A percentile compares a stretch with the other conserved stretches of the same genome.
phyloP scores from a whole-genome alignment of 1,284 basidiomycete species.

The Coniferiporia weirii region DNA sequence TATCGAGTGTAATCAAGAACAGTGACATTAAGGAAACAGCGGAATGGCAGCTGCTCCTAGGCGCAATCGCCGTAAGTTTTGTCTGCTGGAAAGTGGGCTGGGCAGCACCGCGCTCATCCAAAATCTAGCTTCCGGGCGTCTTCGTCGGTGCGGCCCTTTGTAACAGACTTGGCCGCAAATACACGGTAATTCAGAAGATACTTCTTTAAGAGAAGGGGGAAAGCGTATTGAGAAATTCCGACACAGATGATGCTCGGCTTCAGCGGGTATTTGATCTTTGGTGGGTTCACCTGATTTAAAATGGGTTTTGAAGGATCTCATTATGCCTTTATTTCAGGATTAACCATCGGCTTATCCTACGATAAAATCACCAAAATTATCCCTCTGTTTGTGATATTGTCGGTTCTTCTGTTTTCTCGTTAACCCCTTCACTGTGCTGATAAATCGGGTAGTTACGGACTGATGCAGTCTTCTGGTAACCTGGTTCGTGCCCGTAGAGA shows the following conservation, averaged over 20 bases:
- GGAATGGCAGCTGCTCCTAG: conserved; percentile 70
- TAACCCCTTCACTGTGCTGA: conserved; percentile 15
- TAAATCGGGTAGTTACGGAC: conserved; percentile 45
- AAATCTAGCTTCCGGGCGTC: conserved; percentile 47
- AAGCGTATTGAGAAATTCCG: conserved; percentile 3
- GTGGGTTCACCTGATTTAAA: conserved; percentile 29
- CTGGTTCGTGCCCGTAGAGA: conserved; percentile 33
- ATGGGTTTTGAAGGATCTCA: not conserved
- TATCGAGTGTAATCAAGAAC: conserved; percentile 52
- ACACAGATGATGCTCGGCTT: conserved; percentile 69
- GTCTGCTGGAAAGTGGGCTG: not conserved
- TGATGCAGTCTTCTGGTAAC: conserved; percentile 68
- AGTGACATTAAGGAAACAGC: conserved; percentile 52
- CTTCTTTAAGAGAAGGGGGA: not conserved
- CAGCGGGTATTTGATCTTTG: conserved; percentile 67
- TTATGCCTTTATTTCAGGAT: conserved; percentile 28
- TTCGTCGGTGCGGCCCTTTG: conserved; percentile 58
- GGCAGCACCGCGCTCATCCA: not conserved
- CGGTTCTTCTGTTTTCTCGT: conserved; percentile 26
- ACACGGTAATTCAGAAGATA: conserved; percentile 42
- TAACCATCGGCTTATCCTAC: conserved; percentile 65
- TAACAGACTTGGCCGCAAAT: conserved; percentile 58
- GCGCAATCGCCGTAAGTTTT: conserved; percentile 40
- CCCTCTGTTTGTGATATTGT: conserved; percentile 66
- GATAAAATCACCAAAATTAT: conserved; percentile 61